Evolutionary conservation across 805 yeast species (phyloP).

Genomic region (Candida arabinofermentans): DNA sequence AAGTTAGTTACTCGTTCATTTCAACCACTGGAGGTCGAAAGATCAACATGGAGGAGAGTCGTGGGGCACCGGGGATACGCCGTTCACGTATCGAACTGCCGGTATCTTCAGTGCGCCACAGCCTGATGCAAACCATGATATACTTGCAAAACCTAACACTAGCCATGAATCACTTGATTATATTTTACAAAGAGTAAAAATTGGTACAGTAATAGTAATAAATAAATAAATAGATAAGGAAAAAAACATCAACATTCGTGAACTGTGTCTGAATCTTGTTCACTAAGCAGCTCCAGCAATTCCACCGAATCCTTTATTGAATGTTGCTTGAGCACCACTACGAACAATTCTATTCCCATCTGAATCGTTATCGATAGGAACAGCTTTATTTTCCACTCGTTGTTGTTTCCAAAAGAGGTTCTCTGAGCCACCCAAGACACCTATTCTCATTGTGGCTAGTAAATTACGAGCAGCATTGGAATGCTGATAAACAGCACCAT

Average conservation of each 20-base stretch:
- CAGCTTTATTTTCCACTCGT: slow-evolving; percentile 61
- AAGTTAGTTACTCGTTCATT: no score
- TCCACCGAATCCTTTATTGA: slow-evolving; percentile 39
- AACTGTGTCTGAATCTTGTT: neutral
- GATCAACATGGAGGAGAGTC: no score
- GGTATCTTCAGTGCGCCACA: no score
- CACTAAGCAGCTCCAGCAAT: slow-evolving; percentile 57
- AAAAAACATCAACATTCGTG: neutral
- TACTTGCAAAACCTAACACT: no score
- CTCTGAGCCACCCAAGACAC: slow-evolving; percentile 79
- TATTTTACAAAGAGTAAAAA: no score
- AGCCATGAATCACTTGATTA: no score
- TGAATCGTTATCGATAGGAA: slow-evolving; percentile 49
- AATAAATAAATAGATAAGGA: neutral
- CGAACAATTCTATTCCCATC: slow-evolving; percentile 54
- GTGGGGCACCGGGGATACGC: no score
- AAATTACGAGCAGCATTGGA: slow-evolving; percentile 91
- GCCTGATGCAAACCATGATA: no score
- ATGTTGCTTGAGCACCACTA: slow-evolving; percentile 55
- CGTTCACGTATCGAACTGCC: no score
- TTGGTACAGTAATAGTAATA: neutral
- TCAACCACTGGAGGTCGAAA: no score
- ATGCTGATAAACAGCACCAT: slow-evolving; percentile 92
- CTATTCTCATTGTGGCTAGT: slow-evolving; percentile 90
- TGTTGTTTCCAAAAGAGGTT: slow-evolving; percentile 79